Evolutionary conservation across 352 stramenopile genomes (phyloP).

Genomic region (Phytophthora ohioensis): DNA sequence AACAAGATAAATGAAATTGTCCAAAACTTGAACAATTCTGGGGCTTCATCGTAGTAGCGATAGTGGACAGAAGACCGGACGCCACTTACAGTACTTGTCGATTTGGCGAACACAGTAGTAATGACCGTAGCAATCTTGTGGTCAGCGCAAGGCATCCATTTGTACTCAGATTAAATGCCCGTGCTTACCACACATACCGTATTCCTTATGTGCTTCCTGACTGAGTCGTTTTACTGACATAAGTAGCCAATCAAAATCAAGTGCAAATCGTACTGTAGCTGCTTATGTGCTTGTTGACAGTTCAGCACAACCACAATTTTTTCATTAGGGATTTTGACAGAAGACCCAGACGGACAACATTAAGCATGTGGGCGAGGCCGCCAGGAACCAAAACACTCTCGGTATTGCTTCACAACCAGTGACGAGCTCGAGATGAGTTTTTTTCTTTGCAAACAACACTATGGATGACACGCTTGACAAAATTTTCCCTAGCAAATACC

Average conservation of each 20-base stretch:
- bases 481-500: neutral
- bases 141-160: neutral
- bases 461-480: neutral
- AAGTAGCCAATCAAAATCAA: slow-evolving; percentile 2
- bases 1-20: neutral
- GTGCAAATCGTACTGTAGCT: neutral
- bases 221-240: slow-evolving; percentile 10
- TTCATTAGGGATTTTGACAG: neutral
- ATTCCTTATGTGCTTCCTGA: slow-evolving; percentile 16
- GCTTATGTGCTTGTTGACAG: slow-evolving; percentile 10
- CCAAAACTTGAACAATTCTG: neutral
- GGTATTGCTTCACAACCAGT: neutral
- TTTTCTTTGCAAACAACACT: neutral
- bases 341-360: neutral
- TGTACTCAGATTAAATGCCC: neutral
- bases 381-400: neutral
- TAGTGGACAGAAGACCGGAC: neutral
- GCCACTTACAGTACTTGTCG: neutral
- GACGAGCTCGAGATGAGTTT: slow-evolving; percentile 1
- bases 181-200: neutral
- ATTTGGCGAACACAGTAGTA: neutral
- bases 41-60: neutral
- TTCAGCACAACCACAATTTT: neutral
- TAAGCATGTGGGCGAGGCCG: neutral
- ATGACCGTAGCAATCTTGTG: neutral